Evolutionary conservation across 371 early-diverging fungal genomes (phyloP).

Genomic region (Sporodiniella umbellata): DNA sequence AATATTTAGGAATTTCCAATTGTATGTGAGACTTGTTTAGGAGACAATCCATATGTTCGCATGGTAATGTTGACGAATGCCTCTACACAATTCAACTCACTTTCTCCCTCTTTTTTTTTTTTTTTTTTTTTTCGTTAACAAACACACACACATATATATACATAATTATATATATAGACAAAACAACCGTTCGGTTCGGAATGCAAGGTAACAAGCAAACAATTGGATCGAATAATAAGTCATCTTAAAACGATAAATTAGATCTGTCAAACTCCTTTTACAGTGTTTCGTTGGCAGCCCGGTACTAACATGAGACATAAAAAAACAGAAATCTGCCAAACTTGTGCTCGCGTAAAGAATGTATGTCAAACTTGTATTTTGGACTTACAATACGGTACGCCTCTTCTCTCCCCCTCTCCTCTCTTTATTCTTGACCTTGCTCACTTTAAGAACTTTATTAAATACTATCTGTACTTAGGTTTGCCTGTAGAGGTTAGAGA

Average conservation of each 20-base stretch:
- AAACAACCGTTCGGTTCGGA: constrained; percentile 83
- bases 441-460: too few species aligned
- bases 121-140: background rate
- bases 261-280: constrained; percentile 91
- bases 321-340: constrained; percentile 96
- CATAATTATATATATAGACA: too few species aligned
- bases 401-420: too few species aligned
- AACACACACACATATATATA: too few species aligned
- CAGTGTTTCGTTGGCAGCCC: constrained; percentile 96
- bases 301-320: constrained; percentile 93
- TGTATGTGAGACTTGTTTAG: constrained; percentile 95
- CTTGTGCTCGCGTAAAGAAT: constrained; percentile 96
- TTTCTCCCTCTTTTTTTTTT: too few species aligned
- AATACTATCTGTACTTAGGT: too few species aligned
- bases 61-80: constrained; percentile 75
- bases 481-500: constrained; percentile 95
- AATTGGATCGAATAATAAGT: background rate
- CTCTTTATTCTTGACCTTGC: too few species aligned
- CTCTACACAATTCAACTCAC: too few species aligned
- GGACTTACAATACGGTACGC: constrained; percentile 87
- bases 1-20: constrained; percentile 74
- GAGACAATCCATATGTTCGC: constrained; percentile 96
- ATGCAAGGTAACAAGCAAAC: constrained; percentile 75
- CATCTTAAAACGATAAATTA: constrained; percentile 11
- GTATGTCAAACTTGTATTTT: constrained; percentile 96